Conservation (phyloP, 345 rosid species). For the Populus nigra region DNA sequence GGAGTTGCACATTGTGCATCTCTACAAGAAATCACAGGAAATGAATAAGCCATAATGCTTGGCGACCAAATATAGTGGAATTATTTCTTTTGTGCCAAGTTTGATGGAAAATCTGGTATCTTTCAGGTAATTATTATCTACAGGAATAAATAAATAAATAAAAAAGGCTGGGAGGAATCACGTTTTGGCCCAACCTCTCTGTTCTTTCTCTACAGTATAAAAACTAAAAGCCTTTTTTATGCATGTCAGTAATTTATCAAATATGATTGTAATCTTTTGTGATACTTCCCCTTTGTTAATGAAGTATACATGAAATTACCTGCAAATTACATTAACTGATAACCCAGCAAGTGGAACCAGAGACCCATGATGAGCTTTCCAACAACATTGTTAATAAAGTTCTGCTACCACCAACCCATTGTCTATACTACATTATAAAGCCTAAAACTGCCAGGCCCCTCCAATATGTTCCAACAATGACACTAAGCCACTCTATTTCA, state of each 20-base stretch:
- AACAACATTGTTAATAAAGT: neutral
- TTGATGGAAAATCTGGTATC: neutral
- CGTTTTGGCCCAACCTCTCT: neutral
- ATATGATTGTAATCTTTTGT: neutral
- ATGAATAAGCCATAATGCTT: neutral
- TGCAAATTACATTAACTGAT: neutral
- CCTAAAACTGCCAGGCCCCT: conserved; percentile 10
- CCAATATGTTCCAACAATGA: neutral
- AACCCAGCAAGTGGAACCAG: neutral
- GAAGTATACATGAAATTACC: neutral
- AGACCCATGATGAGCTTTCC: neutral
- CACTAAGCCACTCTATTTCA: neutral
- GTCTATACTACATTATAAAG: neutral
- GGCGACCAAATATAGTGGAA: neutral
- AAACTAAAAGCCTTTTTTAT: neutral
- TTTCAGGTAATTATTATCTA: neutral
- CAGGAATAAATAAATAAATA: neutral
- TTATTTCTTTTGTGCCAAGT: neutral
- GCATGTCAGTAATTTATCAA: neutral
- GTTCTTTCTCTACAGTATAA: neutral
- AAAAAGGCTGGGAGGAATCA: neutral
- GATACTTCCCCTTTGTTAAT: neutral
- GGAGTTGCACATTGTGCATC: neutral
- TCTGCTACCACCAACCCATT: neutral
- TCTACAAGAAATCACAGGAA: neutral